phyloP scores from a whole-genome alignment of 2,329 filamentous ascomycete genomes.

The Microsporum audouinii region DNA sequence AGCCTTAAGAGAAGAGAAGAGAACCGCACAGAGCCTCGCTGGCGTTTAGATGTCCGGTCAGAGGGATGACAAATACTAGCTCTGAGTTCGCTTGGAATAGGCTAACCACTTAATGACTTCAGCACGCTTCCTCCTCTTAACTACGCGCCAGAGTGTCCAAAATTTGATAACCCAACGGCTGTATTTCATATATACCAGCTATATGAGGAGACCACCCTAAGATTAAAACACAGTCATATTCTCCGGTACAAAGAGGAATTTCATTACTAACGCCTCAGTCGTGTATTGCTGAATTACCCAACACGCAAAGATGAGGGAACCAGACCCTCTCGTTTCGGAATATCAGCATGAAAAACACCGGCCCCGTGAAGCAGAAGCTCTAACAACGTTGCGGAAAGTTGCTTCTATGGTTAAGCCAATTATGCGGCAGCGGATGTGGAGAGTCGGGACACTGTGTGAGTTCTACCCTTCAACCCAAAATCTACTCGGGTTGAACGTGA shows the following conservation, averaged over 20 bases:
- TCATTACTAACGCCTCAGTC: not conserved
- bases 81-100: not conserved
- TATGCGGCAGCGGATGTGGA: constrained; percentile 79
- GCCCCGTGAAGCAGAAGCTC: constrained; percentile 40
- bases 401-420: constrained; percentile 88
- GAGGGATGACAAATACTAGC: not conserved
- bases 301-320: constrained; percentile 25
- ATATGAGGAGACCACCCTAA: not conserved
- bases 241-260: not conserved
- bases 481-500: constrained; percentile 70
- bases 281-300: not conserved
- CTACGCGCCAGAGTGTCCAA: not conserved
- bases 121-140: not conserved
- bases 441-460: constrained; percentile 65
- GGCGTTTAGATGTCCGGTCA: not conserved
- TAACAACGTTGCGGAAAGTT: constrained; percentile 59
- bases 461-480: constrained; percentile 68
- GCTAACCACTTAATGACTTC: not conserved
- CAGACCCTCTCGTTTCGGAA: constrained; percentile 39
- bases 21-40: not conserved
- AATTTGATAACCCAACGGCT: not conserved
- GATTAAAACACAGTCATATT: not conserved
- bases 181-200: not conserved
- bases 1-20: constrained; percentile 1
- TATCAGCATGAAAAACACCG: constrained; percentile 44